phyloP scores from a whole-genome alignment of 1,139 yeast genomes.

The Candida sp. region DNA sequence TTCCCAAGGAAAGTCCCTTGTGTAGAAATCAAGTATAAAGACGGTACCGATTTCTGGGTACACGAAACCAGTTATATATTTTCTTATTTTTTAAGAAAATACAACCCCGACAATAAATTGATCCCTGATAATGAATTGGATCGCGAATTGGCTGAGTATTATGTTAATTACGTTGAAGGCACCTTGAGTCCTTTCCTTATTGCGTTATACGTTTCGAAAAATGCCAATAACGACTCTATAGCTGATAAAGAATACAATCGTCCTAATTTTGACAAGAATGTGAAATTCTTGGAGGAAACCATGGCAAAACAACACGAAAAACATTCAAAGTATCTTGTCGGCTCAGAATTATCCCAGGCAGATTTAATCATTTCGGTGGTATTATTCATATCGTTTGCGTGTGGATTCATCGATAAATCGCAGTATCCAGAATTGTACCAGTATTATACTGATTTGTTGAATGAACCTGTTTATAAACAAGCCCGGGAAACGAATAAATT shows the following conservation, averaged over 20 bases:
- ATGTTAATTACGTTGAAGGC: slow-evolving; percentile 38
- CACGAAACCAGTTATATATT: slow-evolving; percentile 40
- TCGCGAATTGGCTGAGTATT: slow-evolving; percentile 26
- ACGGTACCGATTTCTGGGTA: slow-evolving; percentile 17
- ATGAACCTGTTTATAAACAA: background rate
- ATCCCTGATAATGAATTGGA: slow-evolving; percentile 14
- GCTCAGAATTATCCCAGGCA: slow-evolving; percentile 33
- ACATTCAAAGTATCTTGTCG: slow-evolving; percentile 32
- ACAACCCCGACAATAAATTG: slow-evolving; percentile 24
- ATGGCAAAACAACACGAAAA: slow-evolving; percentile 23
- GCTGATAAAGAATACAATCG: slow-evolving; percentile 21
- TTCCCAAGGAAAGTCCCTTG: slow-evolving; percentile 43
- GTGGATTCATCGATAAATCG: background rate
- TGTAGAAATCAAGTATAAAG: slow-evolving; percentile 28
- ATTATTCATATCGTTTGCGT: background rate
- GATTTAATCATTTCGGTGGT: slow-evolving; percentile 28
- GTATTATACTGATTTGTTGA: background rate
- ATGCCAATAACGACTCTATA: slow-evolving; percentile 20
- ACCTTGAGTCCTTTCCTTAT: slow-evolving; percentile 33
- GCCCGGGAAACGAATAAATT: background rate
- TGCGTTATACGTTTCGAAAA: slow-evolving; percentile 20
- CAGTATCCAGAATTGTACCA: background rate
- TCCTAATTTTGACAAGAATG: slow-evolving; percentile 21
- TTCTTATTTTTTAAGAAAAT: slow-evolving; percentile 25
- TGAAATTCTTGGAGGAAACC: slow-evolving; percentile 27